These are phyloP conservation scores for Globisporangium nunn DNA, from an alignment of 352 stramenopile genomes.

Conservation along the genomic window DNA sequence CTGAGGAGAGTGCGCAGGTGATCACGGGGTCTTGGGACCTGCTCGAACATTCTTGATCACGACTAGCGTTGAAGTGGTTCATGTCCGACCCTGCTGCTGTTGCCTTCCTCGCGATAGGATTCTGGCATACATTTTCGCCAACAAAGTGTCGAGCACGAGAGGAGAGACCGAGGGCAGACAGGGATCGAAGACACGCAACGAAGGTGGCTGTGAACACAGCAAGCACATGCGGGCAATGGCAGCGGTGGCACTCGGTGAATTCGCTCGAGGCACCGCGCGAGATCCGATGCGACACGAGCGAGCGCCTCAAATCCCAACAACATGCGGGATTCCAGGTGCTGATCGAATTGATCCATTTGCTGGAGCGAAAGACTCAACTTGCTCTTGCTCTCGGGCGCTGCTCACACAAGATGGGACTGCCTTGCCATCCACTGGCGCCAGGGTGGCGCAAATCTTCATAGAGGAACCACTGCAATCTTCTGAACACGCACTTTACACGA, in stretches of 20 bases:
- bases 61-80: background rate
- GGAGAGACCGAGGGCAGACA: no score
- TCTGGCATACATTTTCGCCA: no score
- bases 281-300: background rate
- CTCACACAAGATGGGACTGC: background rate
- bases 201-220: no score
- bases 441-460: background rate
- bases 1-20: background rate
- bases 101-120: background rate
- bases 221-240: no score
- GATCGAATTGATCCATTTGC: background rate
- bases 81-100: background rate
- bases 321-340: background rate
- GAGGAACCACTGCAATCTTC: background rate
- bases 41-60: background rate
- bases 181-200: no score
- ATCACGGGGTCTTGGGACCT: background rate
- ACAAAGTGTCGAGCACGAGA: no score
- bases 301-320: background rate
- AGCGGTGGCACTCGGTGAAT: background rate
- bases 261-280: background rate
- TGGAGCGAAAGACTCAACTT: background rate
- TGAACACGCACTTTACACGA: background rate
- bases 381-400: background rate
- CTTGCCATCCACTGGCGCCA: background rate